Conservation (phyloP, 805 yeast genomes). For the Teunomyces pallodes region DNA sequence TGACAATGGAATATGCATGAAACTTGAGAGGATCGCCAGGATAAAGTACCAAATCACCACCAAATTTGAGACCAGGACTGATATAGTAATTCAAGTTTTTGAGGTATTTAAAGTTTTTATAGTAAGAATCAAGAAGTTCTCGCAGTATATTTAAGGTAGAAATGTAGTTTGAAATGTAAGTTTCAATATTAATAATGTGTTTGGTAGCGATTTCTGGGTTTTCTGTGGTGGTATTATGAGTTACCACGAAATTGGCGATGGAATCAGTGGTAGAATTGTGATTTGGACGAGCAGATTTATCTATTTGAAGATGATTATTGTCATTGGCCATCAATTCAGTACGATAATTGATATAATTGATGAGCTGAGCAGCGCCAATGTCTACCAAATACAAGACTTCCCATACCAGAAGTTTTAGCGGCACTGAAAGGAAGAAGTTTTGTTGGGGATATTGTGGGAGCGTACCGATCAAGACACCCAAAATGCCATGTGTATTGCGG, state of each 20-base stretch:
- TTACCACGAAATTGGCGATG: slow-evolving; percentile 6
- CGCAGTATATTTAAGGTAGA: not conserved
- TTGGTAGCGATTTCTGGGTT: not conserved
- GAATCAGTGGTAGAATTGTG: not conserved
- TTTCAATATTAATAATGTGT: not conserved
- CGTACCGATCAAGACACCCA: slow-evolving; percentile 81
- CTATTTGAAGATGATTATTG: not conserved
- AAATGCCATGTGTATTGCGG: slow-evolving; percentile 56
- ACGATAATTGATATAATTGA: slow-evolving; percentile 33
- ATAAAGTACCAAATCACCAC: slow-evolving; percentile 83
- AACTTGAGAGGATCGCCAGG: slow-evolving; percentile 93
- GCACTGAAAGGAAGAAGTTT: slow-evolving; percentile 80
- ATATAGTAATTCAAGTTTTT: slow-evolving; percentile 49
- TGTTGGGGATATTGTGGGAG: slow-evolving; percentile 92
- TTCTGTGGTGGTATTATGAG: slow-evolving; percentile 3
- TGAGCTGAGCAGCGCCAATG: slow-evolving; percentile 39
- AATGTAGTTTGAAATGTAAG: slow-evolving; percentile 9
- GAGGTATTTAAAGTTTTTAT: slow-evolving; percentile 35
- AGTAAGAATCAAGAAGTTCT: slow-evolving; percentile 4
- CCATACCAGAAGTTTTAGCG: slow-evolving; percentile 68
- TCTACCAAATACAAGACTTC: slow-evolving; percentile 68
- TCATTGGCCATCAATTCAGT: not conserved
- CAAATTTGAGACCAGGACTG: slow-evolving; percentile 88
- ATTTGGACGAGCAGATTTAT: not conserved
- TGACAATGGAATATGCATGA: slow-evolving; percentile 82